Percentiles rank a stretch among this genome's conserved stretches.
Conservation (phyloP, 2,329 filamentous ascomycete genomes). For the Epichloe hybrida region DNA sequence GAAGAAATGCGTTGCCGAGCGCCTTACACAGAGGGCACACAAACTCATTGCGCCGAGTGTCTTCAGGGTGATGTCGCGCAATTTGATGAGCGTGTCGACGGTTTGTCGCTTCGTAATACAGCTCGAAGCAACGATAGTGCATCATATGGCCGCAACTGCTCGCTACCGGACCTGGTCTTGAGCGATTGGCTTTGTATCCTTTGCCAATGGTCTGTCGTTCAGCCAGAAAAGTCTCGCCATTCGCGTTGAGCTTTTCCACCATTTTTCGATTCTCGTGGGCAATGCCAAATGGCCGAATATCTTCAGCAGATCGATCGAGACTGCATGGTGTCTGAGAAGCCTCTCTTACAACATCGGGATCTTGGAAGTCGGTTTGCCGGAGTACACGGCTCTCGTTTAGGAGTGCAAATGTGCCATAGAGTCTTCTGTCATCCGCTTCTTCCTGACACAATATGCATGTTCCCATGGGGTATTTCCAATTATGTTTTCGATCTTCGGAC, state of each 20-base stretch:
- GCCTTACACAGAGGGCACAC: slow-evolving; percentile 96
- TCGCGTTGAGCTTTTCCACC: slow-evolving; percentile 61
- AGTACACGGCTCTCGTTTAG: slow-evolving; percentile 77
- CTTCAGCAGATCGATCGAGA: slow-evolving; percentile 74
- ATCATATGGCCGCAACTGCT: slow-evolving; percentile 95
- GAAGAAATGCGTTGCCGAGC: slow-evolving; percentile 84
- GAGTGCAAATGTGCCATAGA: slow-evolving; percentile 89
- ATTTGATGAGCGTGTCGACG: slow-evolving; percentile 85
- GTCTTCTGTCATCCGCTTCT: slow-evolving; percentile 73
- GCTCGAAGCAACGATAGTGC: slow-evolving; percentile 92
- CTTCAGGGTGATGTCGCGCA: slow-evolving; percentile 83
- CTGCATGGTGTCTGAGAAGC: slow-evolving; percentile 64
- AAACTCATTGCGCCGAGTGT: slow-evolving; percentile 68
- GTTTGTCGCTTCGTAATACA: slow-evolving; percentile 73
- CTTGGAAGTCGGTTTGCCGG: slow-evolving; percentile 71
- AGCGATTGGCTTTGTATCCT: slow-evolving; percentile 62
- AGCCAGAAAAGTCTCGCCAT: slow-evolving; percentile 55
- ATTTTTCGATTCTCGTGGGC: slow-evolving; percentile 71
- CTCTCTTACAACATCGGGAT: slow-evolving; percentile 74
- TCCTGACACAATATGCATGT: slow-evolving; percentile 96
- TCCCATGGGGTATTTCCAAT: slow-evolving; percentile 80
- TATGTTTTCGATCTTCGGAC: slow-evolving; percentile 48
- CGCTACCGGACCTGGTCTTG: slow-evolving; percentile 63
- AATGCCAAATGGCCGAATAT: slow-evolving; percentile 78
- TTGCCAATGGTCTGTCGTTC: slow-evolving; percentile 79